A percentile compares a stretch with the other conserved stretches of the same genome.
Evolutionary conservation across 306 rosid genomes (phyloP).

Genomic region (Prosopis cineraria): DNA sequence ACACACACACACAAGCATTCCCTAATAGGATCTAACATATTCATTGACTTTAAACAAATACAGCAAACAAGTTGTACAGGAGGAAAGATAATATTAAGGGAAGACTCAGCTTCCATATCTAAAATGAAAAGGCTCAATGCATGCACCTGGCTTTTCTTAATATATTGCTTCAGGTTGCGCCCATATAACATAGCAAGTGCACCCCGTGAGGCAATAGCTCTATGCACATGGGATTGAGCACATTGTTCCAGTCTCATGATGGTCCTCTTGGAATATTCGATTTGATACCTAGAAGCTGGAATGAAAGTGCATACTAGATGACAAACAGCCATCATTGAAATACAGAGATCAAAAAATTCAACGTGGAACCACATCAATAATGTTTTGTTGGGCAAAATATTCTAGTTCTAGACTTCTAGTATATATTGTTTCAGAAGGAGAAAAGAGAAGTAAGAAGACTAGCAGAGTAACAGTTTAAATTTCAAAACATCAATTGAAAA

Average conservation of each 20-base stretch:
- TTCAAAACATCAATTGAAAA: not conserved
- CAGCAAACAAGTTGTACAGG: not conserved
- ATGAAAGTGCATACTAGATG: slow-evolving; percentile 32
- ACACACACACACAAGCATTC: not conserved
- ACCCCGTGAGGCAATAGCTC: slow-evolving; percentile 66
- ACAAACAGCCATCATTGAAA: slow-evolving; percentile 22
- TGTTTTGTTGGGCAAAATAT: not conserved
- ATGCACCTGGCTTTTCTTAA: slow-evolving; percentile 66
- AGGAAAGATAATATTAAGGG: slow-evolving; percentile 22
- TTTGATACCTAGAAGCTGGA: slow-evolving; percentile 59
- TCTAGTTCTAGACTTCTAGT: not conserved
- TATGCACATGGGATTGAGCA: slow-evolving; percentile 53
- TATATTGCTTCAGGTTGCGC: slow-evolving; percentile 60
- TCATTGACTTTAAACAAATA: not conserved
- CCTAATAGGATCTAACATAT: slow-evolving; percentile 13
- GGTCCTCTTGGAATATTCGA: slow-evolving; percentile 57
- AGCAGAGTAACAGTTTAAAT: not conserved
- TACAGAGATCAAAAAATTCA: slow-evolving; percentile 9
- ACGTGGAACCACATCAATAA: not conserved
- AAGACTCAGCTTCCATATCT: slow-evolving; percentile 11
- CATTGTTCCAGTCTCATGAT: slow-evolving; percentile 84
- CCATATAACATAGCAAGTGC: slow-evolving; percentile 79
- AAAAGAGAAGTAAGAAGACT: not conserved
- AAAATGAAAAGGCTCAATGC: slow-evolving; percentile 25
- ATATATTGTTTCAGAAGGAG: slow-evolving; percentile 12